phyloP scores from a whole-genome alignment of 768 basidiomycete genomes.

The Calvatia gigantea region DNA sequence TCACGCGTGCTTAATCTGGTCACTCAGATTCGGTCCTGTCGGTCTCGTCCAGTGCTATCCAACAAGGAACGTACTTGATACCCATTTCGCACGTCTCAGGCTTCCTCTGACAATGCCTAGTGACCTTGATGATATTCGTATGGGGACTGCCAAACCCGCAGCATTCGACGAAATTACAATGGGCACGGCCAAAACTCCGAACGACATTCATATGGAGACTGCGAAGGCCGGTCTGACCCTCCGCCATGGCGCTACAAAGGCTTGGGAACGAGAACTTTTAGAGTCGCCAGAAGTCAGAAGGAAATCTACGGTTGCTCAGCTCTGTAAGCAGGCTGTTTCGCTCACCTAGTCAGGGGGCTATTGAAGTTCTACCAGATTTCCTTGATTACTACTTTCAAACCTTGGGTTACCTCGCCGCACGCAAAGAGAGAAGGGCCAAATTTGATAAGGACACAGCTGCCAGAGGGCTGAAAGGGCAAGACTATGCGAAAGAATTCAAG shows the following conservation, averaged over 20 bases:
- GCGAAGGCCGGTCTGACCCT: conserved; percentile 52
- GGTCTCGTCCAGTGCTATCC: too few species aligned
- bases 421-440: conserved; percentile 77
- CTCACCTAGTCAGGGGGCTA: background rate
- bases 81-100: too few species aligned
- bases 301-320: conserved; percentile 95
- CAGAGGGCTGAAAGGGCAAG: conserved; percentile 52
- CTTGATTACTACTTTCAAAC: conserved; percentile 98
- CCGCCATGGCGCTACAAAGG: conserved; percentile 53
- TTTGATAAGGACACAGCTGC: conserved; percentile 82
- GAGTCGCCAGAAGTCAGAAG: conserved; percentile 86
- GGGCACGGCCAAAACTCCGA: conserved; percentile 52
- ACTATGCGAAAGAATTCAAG: conserved; percentile 79
- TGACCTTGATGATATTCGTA: conserved; percentile 56
- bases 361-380: conserved; percentile 59
- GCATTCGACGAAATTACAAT: conserved; percentile 47
- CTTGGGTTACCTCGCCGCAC: conserved; percentile 81
- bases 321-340: conserved; percentile 57
- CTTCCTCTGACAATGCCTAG: background rate
- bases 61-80: too few species aligned
- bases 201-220: conserved; percentile 71
- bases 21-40: too few species aligned
- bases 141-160: conserved; percentile 74
- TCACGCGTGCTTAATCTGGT: too few species aligned
- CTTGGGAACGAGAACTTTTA: conserved; percentile 85